phyloP scores from a whole-genome alignment of 108 stramenopile species.

The Fragilariopsis cylindrus region DNA sequence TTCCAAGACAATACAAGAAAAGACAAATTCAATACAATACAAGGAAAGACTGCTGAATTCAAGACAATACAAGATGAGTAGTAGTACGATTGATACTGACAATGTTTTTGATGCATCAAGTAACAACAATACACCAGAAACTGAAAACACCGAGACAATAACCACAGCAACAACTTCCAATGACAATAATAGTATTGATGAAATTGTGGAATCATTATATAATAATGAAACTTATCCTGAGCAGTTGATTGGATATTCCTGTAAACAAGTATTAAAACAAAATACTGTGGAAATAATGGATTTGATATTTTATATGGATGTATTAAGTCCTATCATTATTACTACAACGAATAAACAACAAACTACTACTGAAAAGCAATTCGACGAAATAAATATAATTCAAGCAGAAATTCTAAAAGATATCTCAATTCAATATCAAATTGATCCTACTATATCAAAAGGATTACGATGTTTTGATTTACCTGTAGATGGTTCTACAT shows the following conservation, averaged over 20 bases:
- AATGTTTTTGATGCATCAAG: too few species aligned
- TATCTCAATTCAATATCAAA: conserved; percentile 18
- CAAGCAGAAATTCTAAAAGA: conserved; percentile 15
- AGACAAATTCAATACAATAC: too few species aligned
- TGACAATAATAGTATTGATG: background rate
- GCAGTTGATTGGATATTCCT: conserved; percentile 22
- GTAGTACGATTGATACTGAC: too few species aligned
- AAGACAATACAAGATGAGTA: too few species aligned
- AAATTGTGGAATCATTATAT: conserved; percentile 8
- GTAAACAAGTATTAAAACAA: conserved; percentile 13
- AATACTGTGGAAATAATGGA: conserved; percentile 28
- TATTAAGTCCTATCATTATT: conserved; percentile 20
- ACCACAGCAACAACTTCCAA: background rate
- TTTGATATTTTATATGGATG: conserved; percentile 34
- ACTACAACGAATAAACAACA: background rate
- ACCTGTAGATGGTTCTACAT: conserved; percentile 23
- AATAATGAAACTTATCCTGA: background rate
- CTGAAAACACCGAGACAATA: conserved; percentile 7
- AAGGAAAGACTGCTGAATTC: too few species aligned
- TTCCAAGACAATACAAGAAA: too few species aligned
- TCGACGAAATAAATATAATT: background rate
- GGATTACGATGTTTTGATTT: conserved; percentile 27
- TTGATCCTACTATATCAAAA: conserved; percentile 9
- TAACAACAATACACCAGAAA: too few species aligned
- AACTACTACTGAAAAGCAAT: background rate